Evolutionary conservation across 371 early-diverging fungal species (phyloP), one percentile per base, ranked within the genome.

Genomic region (Mortierella sp.): DNA sequence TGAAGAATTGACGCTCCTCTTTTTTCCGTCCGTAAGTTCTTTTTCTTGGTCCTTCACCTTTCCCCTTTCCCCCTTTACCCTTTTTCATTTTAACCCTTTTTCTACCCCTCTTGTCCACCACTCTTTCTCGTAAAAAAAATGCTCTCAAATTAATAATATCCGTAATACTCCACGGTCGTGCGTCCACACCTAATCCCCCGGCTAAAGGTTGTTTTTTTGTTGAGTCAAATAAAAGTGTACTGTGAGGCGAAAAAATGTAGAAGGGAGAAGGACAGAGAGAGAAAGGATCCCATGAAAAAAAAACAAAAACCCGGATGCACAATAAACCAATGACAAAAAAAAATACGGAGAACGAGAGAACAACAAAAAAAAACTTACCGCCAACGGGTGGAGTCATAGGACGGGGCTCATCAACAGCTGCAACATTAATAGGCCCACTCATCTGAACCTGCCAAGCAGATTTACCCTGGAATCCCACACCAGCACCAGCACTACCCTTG

Each of bases 401-500:
- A 13, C 81, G 24, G 10, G 80, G 75, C 19, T 79, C 75, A 0
- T 79, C 84, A 9, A 79, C 71, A 44, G 78, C 77, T 21, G 77
- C 81, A 44, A 86, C 76, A 65, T 79, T 83, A 19, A 68, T 84
- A 3, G 81, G 79, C 8, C 81, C 84, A 60, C 80, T 88, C 82
- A 84, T 79, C 75, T 79, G 88, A 57, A 87, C 87, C 79, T 81
- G 87, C 83, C 84, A 84, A 44, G 85, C 85, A 9, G 88, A 80
- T 47, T 57, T 88, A 38, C 92, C 92, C 82, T 91, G 87, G 89
- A 96, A 96, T 19, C 96, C 96, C 90, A 73, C 91, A 94, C 34
- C 87, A 14, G 50, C 11, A 48, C 1, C 14, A 48, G 13, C 14
- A 48, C 48, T 89, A 82, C 94, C 94, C 14, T 73, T 75, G 1